phyloP scores from a whole-genome alignment of 2,329 filamentous ascomycete genomes.

The Clonostachys sp. region DNA sequence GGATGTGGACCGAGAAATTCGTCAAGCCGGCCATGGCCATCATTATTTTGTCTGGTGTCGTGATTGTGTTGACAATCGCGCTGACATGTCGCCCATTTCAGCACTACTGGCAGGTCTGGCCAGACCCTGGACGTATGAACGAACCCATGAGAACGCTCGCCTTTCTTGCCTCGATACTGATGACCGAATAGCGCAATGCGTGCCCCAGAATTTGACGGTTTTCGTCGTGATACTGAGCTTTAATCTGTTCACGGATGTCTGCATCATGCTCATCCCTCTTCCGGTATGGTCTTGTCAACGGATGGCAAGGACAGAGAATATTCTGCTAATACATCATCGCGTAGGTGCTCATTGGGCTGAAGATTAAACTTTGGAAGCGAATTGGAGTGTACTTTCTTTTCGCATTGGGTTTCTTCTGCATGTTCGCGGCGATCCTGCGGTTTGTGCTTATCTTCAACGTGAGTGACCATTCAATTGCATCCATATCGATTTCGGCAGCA shows the following conservation, averaged over 20 bases:
- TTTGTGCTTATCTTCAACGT: conserved; percentile 21
- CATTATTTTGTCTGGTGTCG: conserved; percentile 14
- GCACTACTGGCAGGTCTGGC: conserved; percentile 25
- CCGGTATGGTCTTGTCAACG: conserved; percentile 10
- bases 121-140: conserved; percentile 26
- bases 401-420: conserved; percentile 22
- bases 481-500: no score
- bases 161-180: background rate
- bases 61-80: conserved; percentile 16
- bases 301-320: background rate
- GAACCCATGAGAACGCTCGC: background rate
- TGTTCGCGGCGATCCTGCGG: conserved; percentile 16
- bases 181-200: conserved; percentile 11
- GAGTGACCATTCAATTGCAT: conserved; percentile 1
- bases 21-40: conserved; percentile 25
- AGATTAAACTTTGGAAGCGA: conserved; percentile 18
- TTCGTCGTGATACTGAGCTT: conserved; percentile 23
- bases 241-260: conserved; percentile 24
- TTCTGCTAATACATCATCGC: background rate
- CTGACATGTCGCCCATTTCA: conserved; percentile 24
- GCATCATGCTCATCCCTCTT: conserved; percentile 25
- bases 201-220: conserved; percentile 21
- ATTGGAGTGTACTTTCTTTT: conserved; percentile 23
- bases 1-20: conserved; percentile 25
- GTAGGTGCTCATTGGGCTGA: conserved; percentile 17